phyloP scores from a whole-genome alignment of 148 eudicot genomes.

The Vaccinium corymbosum region DNA sequence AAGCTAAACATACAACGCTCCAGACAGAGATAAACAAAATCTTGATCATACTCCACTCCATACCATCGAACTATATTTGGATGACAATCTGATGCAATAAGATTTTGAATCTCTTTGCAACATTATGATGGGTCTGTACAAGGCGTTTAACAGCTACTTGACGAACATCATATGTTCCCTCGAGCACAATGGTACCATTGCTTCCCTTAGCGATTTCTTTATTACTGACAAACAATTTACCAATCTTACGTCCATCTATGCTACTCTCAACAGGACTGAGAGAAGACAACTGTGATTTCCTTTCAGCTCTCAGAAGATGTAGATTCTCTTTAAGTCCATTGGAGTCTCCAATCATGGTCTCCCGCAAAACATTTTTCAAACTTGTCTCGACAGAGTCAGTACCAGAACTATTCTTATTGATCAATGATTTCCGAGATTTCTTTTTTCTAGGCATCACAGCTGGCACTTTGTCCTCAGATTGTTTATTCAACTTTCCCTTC shows the following conservation, averaged over 20 bases:
- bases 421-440: conserved; percentile 56
- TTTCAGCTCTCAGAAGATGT: conserved; percentile 26
- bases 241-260: conserved; percentile 52
- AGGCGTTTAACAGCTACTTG: conserved; percentile 92
- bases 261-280: conserved; percentile 33
- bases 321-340: conserved; percentile 22
- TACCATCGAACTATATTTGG: conserved; percentile 84
- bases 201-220: conserved; percentile 92
- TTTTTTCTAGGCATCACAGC: conserved; percentile 45
- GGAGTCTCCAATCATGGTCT: conserved; percentile 12
- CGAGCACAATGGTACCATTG: conserved; percentile 89
- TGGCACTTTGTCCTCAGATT: conserved; percentile 30
- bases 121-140: conserved; percentile 80
- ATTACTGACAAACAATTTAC: conserved; percentile 57
- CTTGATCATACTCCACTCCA: conserved; percentile 78
- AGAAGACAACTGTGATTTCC: conserved; percentile 23
- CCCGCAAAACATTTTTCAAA: not conserved
- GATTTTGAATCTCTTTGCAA: conserved; percentile 96
- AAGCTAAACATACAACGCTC: conserved; percentile 81
- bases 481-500: conserved; percentile 22
- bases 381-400: conserved; percentile 11
- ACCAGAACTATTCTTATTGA: conserved; percentile 19
- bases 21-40: conserved; percentile 78
- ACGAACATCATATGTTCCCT: conserved; percentile 82
- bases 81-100: conserved; percentile 84